Evolutionary conservation across 2,329 filamentous ascomycete genomes (phyloP).

Genomic region (Ophiosphaerella herpotricha): DNA sequence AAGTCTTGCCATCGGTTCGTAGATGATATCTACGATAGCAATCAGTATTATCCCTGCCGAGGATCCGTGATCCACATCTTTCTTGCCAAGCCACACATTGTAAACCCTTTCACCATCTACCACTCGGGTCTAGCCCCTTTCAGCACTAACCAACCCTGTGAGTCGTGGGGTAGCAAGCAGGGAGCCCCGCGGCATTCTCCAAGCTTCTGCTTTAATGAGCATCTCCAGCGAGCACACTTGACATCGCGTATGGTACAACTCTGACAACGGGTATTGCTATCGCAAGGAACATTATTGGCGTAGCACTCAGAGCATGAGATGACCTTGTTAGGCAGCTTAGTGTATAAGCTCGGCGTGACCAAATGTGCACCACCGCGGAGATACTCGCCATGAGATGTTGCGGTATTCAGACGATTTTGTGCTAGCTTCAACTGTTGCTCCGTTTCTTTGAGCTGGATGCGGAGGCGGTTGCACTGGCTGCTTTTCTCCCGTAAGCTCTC

Average conservation of each 20-base stretch:
- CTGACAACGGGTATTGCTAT: slow-evolving; percentile 24
- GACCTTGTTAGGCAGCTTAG: slow-evolving; percentile 25
- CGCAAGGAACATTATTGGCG: slow-evolving; percentile 28
- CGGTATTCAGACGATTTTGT: slow-evolving; percentile 12
- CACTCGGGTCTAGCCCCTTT: slow-evolving; percentile 18
- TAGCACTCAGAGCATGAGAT: slow-evolving; percentile 38
- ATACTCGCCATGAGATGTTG: slow-evolving; percentile 11
- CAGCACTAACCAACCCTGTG: slow-evolving; percentile 21
- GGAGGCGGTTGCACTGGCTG: slow-evolving; percentile 21
- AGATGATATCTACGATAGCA: slow-evolving; percentile 41
- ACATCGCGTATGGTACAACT: slow-evolving; percentile 24
- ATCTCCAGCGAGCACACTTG: slow-evolving; percentile 35
- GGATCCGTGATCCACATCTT: not conserved
- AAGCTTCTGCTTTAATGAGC: slow-evolving; percentile 28
- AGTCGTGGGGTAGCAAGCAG: slow-evolving; percentile 30
- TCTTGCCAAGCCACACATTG: not conserved
- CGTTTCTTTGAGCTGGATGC: slow-evolving; percentile 15
- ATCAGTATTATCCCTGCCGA: not conserved
- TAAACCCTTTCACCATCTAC: slow-evolving; percentile 6
- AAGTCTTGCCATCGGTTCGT: not conserved
- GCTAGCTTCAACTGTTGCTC: slow-evolving; percentile 8
- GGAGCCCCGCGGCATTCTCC: slow-evolving; percentile 25
- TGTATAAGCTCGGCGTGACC: slow-evolving; percentile 17
- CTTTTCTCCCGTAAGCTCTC: slow-evolving; percentile 25
- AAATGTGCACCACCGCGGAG: slow-evolving; percentile 35